phyloP scores from a whole-genome alignment of 148 eudicot genomes.

The Nepenthes mirabilis region DNA sequence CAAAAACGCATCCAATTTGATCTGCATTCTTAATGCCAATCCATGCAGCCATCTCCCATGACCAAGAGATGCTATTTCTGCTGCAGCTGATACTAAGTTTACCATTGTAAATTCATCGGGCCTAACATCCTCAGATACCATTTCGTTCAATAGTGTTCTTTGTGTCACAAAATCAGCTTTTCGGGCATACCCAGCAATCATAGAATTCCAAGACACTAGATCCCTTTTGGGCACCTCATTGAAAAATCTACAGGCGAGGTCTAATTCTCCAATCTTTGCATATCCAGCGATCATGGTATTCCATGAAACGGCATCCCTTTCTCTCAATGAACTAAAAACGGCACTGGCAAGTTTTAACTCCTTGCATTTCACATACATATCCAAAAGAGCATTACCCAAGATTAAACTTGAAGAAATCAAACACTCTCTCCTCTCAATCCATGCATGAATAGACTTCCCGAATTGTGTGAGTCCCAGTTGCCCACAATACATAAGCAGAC shows the following conservation, averaged over 20 bases:
- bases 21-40: slow-evolving; percentile 6
- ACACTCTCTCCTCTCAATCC: slow-evolving; percentile 9
- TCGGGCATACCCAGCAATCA: slow-evolving; percentile 12
- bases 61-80: slow-evolving; percentile 8
- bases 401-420: slow-evolving; percentile 8
- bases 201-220: slow-evolving; percentile 13
- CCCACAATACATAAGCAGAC: slow-evolving; percentile 14
- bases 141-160: slow-evolving; percentile 6
- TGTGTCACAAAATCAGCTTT: slow-evolving; percentile 8
- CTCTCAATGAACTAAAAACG: slow-evolving; percentile 2
- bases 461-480: background rate
- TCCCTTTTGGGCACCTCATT: slow-evolving; percentile 11
- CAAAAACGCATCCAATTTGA: slow-evolving; percentile 5
- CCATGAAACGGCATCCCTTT: slow-evolving; percentile 13
- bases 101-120: slow-evolving; percentile 11
- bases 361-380: slow-evolving; percentile 16
- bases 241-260: slow-evolving; percentile 8
- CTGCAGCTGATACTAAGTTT: slow-evolving; percentile 8
- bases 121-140: slow-evolving; percentile 8
- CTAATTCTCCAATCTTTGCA: slow-evolving; percentile 11
- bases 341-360: slow-evolving; percentile 6
- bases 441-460: slow-evolving; percentile 15
- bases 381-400: slow-evolving; percentile 15
- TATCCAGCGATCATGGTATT: slow-evolving; percentile 13
- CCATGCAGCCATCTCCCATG: slow-evolving; percentile 13